Base-by-base conservation (phyloP, 768 basidiomycete species). In the Tulasnella sp. region DNA sequence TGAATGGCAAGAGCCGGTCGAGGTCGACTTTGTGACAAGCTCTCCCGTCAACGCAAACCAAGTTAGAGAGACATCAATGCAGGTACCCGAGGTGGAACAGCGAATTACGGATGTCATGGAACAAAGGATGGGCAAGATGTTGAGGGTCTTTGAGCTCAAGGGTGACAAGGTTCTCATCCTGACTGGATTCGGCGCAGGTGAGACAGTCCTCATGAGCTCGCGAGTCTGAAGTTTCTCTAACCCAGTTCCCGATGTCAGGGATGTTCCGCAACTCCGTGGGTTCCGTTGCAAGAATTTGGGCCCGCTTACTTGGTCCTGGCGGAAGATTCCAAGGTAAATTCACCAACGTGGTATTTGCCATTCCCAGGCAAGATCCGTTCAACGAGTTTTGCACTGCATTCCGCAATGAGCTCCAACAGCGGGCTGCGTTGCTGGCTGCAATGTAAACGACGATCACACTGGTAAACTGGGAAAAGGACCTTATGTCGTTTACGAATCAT, bases 31-130 rank as follows among this genome's bases (percentile, higher is more conserved):
- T 21, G 83, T 94, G 75, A 93, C 92, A 4, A 90, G 91, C 79
- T 88, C 93, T 2, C 93, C 93, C 0, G 93, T 94, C 9, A 93
- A 95, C 80, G 92, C 93, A 21, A 88, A 88, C 7, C 86, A 86
- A 18, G 88, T 88, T 58, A 84, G 87, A 81, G 58, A 85, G 24
- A 85, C 72, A 3, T 31, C 39, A 27, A 40, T 38, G 71, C 36
- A 39, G 46, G 24, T 44, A 24, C 77, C 68, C 18, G 83, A 81
- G 27, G 80, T 84, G 38, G 85, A 88, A 75, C 82, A 79, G n/a
- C 83, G 84, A 80, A 92, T 94, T 82, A 87, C 88, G 81, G 82
- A 81, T 8, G 85, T 85, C 46, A 94, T 94, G 93, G 88, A 86
- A 80, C 92, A 93, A 84, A 88, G 93, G 44, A 93, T 94, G 90